These are phyloP conservation scores for Pichia sporocuriosa DNA, from an alignment of 805 yeast species.

Conservation along the genomic window DNA sequence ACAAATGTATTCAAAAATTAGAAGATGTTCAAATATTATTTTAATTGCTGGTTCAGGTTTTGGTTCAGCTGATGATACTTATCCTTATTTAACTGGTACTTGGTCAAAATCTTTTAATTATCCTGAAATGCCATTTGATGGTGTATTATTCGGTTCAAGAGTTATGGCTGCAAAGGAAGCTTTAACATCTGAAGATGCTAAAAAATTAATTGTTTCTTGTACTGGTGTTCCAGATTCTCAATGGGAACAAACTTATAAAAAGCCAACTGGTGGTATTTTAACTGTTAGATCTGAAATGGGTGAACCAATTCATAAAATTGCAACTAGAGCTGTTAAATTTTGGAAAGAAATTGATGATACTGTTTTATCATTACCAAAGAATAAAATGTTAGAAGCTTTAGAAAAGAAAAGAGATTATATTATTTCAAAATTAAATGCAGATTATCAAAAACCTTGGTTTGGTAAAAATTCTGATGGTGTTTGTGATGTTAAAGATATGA, in stretches of 20 bases:
- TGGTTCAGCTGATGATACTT: conserved; percentile 94
- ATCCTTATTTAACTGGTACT: conserved; percentile 94
- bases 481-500: conserved; percentile 92
- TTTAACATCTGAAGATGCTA: conserved; percentile 87
- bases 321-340: conserved; percentile 93
- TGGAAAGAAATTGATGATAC: conserved; percentile 98
- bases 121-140: conserved; percentile 99
- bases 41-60: conserved; percentile 97
- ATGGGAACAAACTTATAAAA: conserved; percentile 94
- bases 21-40: conserved; percentile 84
- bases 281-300: conserved; percentile 99
- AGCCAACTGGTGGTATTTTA: conserved; percentile 93
- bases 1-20: conserved; percentile 91
- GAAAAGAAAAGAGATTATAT: conserved; percentile 80
- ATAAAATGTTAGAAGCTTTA: conserved; percentile 75
- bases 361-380: conserved; percentile 84
- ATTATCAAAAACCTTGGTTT: conserved; percentile 98
- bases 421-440: conserved; percentile 79
- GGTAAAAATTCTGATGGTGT: conserved; percentile 70
- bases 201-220: conserved; percentile 82
- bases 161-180: conserved; percentile 98
- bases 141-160: conserved; percentile 91
- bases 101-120: conserved; percentile 86
- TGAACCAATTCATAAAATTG: conserved; percentile 97
- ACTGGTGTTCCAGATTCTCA: conserved; percentile 81